Conservation (phyloP, 805 yeast genomes). For the Komagataella kurtzmanii region DNA sequence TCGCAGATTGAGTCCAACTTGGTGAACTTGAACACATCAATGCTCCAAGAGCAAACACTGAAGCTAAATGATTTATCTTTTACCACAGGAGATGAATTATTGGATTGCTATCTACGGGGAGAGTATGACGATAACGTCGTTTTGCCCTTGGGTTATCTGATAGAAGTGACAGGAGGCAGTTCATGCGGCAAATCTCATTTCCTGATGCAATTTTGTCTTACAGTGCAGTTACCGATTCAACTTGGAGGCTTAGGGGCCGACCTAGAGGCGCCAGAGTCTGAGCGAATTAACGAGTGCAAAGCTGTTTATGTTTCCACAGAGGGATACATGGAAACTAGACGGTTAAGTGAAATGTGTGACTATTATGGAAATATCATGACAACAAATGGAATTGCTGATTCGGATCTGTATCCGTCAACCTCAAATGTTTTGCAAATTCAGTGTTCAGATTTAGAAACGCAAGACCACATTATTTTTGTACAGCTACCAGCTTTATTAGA, state of each 20-base stretch:
- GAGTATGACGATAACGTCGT: conserved; percentile 21
- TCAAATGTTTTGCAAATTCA: conserved; percentile 35
- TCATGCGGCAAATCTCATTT: conserved; percentile 83
- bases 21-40: background rate
- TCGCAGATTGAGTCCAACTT: background rate
- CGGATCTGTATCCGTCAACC: conserved; percentile 16
- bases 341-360: conserved; percentile 35
- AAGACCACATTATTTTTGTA: conserved; percentile 56
- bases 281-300: conserved; percentile 10
- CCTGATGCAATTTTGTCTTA: conserved; percentile 47
- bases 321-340: conserved; percentile 49
- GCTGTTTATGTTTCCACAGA: conserved; percentile 78
- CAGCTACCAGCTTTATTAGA: conserved; percentile 51
- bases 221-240: conserved; percentile 36
- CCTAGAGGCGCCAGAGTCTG: conserved; percentile 1
- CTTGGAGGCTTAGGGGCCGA: conserved; percentile 29
- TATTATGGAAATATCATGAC: conserved; percentile 16
- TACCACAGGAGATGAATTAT: conserved; percentile 36
- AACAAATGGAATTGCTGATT: conserved; percentile 19
- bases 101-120: conserved; percentile 39
- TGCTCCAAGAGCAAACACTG: background rate
- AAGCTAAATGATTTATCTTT: conserved; percentile 11
- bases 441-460: conserved; percentile 55
- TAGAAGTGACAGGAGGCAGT: conserved; percentile 76
- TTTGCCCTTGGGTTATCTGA: conserved; percentile 35